phyloP scores from a whole-genome alignment of 2,329 filamentous ascomycete genomes.

The Diaporthe australafricana region DNA sequence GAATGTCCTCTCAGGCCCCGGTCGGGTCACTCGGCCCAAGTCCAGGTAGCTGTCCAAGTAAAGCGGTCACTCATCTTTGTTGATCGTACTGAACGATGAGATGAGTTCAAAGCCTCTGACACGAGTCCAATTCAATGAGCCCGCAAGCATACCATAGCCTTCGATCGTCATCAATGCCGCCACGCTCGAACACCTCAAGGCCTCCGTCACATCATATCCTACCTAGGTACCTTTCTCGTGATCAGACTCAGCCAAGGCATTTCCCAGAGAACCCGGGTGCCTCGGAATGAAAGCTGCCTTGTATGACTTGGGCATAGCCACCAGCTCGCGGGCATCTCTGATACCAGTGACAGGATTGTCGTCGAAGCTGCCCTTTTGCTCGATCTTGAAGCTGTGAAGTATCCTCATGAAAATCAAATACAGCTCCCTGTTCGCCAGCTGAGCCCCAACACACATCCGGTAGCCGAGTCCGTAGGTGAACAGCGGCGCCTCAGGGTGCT shows the following conservation, averaged over 20 bases:
- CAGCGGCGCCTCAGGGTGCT: background rate
- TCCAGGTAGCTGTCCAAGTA: background rate
- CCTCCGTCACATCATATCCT: background rate
- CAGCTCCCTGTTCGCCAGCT: background rate
- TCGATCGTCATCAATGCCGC: background rate
- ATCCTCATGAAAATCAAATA: slow-evolving; percentile 3
- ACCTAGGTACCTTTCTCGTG: background rate
- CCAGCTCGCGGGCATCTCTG: background rate
- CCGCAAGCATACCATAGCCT: background rate
- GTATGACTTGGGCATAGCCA: slow-evolving; percentile 4
- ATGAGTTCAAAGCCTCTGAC: background rate
- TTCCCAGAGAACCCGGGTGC: background rate
- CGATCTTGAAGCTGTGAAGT: slow-evolving; percentile 6
- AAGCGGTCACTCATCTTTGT: background rate
- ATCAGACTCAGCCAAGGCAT: background rate
- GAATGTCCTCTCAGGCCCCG: background rate
- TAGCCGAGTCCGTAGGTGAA: slow-evolving; percentile 1
- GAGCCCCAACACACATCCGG: background rate
- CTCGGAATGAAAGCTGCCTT: slow-evolving; percentile 3
- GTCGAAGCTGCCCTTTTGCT: background rate
- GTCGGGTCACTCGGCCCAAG: background rate
- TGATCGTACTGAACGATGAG: background rate
- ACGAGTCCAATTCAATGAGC: background rate
- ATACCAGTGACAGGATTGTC: background rate
- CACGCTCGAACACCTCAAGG: background rate